Evolutionary conservation across 2,329 filamentous ascomycete species (phyloP).

Genomic region (Endoconidiophora laricicola): DNA sequence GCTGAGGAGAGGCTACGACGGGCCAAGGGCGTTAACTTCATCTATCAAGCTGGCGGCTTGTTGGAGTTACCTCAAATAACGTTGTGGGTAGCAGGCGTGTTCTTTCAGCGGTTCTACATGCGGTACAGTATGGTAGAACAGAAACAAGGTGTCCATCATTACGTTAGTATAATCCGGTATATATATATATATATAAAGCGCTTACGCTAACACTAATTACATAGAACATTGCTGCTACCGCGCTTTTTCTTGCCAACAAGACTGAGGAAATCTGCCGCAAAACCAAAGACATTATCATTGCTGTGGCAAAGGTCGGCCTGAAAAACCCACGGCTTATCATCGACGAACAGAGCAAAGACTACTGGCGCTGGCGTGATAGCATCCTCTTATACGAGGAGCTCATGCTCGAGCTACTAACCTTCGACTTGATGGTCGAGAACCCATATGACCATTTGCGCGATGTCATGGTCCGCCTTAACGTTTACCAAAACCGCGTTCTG

Average conservation of each 20-base stretch:
- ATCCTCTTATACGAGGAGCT: constrained; percentile 86
- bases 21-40: constrained; percentile 91
- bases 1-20: constrained; percentile 66
- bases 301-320: constrained; percentile 84
- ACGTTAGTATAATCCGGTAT: constrained; percentile 38
- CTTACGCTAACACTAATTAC: neutral
- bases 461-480: constrained; percentile 54
- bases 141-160: constrained; percentile 71
- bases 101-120: constrained; percentile 95
- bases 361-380: constrained; percentile 92
- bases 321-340: constrained; percentile 82
- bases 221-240: constrained; percentile 70
- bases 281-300: constrained; percentile 85
- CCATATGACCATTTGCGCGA: constrained; percentile 76
- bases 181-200: neutral
- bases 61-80: constrained; percentile 86
- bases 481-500: constrained; percentile 65
- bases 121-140: constrained; percentile 63
- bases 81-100: constrained; percentile 78
- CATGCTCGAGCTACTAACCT: constrained; percentile 80
- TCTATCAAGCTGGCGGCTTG: constrained; percentile 83
- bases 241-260: constrained; percentile 88
- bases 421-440: constrained; percentile 80
- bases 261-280: constrained; percentile 94
- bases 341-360: constrained; percentile 95